phyloP scores from a whole-genome alignment of 2,329 filamentous ascomycete species.

The Fusarium musae region DNA sequence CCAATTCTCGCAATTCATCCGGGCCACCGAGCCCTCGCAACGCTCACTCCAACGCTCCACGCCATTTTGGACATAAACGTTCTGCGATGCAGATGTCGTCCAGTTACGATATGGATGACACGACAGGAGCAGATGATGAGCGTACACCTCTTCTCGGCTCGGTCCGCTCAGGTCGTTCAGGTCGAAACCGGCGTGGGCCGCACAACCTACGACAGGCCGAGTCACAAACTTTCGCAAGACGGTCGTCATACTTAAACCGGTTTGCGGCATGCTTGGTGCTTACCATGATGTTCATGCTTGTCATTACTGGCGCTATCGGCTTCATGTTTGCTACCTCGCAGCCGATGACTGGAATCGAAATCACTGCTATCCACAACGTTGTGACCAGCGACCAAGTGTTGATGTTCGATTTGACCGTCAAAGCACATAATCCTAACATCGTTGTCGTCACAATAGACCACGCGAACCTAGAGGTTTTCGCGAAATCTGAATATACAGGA shows the following conservation, averaged over 20 bases:
- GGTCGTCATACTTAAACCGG: slow-evolving; percentile 72
- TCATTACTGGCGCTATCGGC: slow-evolving; percentile 85
- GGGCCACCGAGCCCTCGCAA: slow-evolving; percentile 77
- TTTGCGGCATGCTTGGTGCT: slow-evolving; percentile 90
- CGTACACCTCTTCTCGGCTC: slow-evolving; percentile 79
- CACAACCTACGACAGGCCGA: slow-evolving; percentile 76
- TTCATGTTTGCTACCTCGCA: slow-evolving; percentile 94
- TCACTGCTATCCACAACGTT: slow-evolving; percentile 87
- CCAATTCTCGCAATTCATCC: slow-evolving; percentile 67
- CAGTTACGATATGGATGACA: slow-evolving; percentile 83
- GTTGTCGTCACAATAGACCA: slow-evolving; percentile 87
- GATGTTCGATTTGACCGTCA: slow-evolving; percentile 91
- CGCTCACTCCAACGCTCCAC: slow-evolving; percentile 50
- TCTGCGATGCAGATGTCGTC: slow-evolving; percentile 69
- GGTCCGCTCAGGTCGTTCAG: slow-evolving; percentile 67
- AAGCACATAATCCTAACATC: slow-evolving; percentile 91
- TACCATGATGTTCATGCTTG: slow-evolving; percentile 81
- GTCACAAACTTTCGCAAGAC: slow-evolving; percentile 73
- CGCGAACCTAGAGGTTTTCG: slow-evolving; percentile 92
- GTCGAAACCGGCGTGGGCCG: slow-evolving; percentile 66
- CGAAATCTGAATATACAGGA: slow-evolving; percentile 91
- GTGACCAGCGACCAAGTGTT: slow-evolving; percentile 94
- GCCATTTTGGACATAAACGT: slow-evolving; percentile 57
- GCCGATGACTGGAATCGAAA: slow-evolving; percentile 80
- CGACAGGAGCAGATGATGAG: slow-evolving; percentile 84